phyloP scores from a whole-genome alignment of 2,329 filamentous ascomycete genomes.

The Diaporthe sp. region DNA sequence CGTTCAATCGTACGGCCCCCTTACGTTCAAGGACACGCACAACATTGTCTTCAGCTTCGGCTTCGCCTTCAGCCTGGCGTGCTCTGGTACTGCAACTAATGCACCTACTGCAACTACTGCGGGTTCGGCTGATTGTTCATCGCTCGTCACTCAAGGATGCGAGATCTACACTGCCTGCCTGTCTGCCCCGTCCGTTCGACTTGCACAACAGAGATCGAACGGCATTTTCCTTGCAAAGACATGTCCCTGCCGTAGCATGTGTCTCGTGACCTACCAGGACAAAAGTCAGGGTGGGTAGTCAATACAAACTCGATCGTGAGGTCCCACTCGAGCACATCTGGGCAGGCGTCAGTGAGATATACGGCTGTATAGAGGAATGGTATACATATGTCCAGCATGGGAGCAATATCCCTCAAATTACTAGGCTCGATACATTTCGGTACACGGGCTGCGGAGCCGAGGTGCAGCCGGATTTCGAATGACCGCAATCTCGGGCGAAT shows the following conservation, averaged over 20 bases:
- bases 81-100: not conserved
- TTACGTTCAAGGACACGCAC: not conserved
- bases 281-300: not conserved
- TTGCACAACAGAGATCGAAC: not conserved
- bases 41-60: conserved; percentile 28
- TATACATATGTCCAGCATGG: conserved; percentile 1
- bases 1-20: not conserved
- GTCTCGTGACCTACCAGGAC: not conserved
- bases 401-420: not conserved
- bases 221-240: not conserved
- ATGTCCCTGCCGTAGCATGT: not conserved
- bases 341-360: not conserved
- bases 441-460: conserved; percentile 34
- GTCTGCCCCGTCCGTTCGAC: not conserved
- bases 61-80: conserved; percentile 28
- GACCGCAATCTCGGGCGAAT: conserved; percentile 35
- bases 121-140: conserved; percentile 9
- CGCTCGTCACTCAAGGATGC: not conserved
- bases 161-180: not conserved
- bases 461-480: conserved; percentile 27
- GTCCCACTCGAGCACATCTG: conserved; percentile 7
- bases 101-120: conserved; percentile 10
- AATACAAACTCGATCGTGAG: conserved; percentile 6
- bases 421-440: conserved; percentile 28
- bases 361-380: not conserved